These are phyloP conservation scores for Amaranthus hypochondriacus DNA, from an alignment of 148 eudicot species.

Conservation along the genomic window DNA sequence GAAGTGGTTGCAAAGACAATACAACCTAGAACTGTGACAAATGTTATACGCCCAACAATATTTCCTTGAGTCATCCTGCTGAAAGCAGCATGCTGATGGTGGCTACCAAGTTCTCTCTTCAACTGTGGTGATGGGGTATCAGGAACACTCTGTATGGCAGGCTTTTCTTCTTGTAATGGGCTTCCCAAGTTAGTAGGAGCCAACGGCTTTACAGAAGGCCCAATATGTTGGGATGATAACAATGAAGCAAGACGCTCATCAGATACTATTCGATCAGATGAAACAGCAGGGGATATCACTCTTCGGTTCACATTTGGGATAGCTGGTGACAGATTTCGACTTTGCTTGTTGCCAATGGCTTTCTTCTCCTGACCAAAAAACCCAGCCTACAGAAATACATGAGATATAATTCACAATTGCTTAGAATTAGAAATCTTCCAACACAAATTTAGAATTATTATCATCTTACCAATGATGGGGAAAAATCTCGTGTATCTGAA, in stretches of 20 bases:
- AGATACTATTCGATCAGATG: slow-evolving; percentile 46
- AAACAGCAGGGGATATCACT: slow-evolving; percentile 45
- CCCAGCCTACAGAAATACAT: slow-evolving; percentile 48
- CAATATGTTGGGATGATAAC: slow-evolving; percentile 60
- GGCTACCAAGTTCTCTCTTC: slow-evolving; percentile 66
- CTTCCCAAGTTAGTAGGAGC: slow-evolving; percentile 63
- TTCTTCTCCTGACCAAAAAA: slow-evolving; percentile 64
- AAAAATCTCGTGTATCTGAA: slow-evolving; percentile 81
- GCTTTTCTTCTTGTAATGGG: slow-evolving; percentile 43
- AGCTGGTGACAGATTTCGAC: slow-evolving; percentile 38
- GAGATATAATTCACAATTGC: slow-evolving; percentile 14
- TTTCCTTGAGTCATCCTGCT: slow-evolving; percentile 40
- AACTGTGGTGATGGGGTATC: slow-evolving; percentile 60
- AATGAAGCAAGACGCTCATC: slow-evolving; percentile 48
- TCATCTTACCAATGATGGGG: slow-evolving; percentile 72
- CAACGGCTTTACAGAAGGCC: slow-evolving; percentile 79
- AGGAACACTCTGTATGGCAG: slow-evolving; percentile 28
- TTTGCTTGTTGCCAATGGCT: slow-evolving; percentile 45
- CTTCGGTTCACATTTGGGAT: slow-evolving; percentile 41
- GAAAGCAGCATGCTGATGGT: slow-evolving; percentile 37
- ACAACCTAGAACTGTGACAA: slow-evolving; percentile 62
- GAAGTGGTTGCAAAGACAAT: slow-evolving; percentile 44
- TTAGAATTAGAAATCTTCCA: not conserved
- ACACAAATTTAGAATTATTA: slow-evolving; percentile 1
- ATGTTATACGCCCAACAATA: slow-evolving; percentile 47